These are phyloP conservation scores for Copromyces sp. DNA, from an alignment of 495 filamentous ascomycete genomes.

Conservation along the genomic window DNA sequence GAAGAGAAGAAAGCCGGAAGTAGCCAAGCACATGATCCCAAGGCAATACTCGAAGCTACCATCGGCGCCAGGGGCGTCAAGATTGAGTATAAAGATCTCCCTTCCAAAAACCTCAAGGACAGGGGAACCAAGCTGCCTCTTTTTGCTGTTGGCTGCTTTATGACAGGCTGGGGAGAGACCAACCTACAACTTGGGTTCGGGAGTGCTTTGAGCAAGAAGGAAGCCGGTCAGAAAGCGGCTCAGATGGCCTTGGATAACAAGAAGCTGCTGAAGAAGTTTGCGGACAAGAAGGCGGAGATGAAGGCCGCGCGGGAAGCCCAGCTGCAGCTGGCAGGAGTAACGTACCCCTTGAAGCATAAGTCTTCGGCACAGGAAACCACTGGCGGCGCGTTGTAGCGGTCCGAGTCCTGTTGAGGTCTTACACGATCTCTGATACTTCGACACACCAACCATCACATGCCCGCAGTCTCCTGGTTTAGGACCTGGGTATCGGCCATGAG, in stretches of 20 bases:
- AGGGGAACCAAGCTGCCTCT: slow-evolving; percentile 48
- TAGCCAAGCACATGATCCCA: slow-evolving; percentile 8
- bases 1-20: slow-evolving; percentile 21
- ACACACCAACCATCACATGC: background rate
- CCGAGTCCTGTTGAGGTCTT: background rate
- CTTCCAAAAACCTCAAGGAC: slow-evolving; percentile 41
- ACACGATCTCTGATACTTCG: background rate
- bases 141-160: slow-evolving; percentile 57
- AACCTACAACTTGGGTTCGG: slow-evolving; percentile 56
- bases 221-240: slow-evolving; percentile 65
- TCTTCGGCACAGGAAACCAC: background rate
- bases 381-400: background rate
- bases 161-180: slow-evolving; percentile 63
- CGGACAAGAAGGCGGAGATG: slow-evolving; percentile 38
- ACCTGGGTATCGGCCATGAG: background rate
- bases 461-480: background rate
- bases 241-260: slow-evolving; percentile 50
- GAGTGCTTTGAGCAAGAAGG: slow-evolving; percentile 56
- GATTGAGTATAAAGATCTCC: slow-evolving; percentile 55
- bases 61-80: slow-evolving; percentile 51
- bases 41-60: slow-evolving; percentile 44
- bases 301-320: slow-evolving; percentile 12
- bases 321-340: slow-evolving; percentile 1
- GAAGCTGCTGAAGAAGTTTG: slow-evolving; percentile 45
- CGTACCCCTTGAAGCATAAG: background rate